A percentile compares a stretch with the other conserved stretches of the same genome.
Conservation (phyloP, 179 eudicot species). For the Drosera spatulata region DNA sequence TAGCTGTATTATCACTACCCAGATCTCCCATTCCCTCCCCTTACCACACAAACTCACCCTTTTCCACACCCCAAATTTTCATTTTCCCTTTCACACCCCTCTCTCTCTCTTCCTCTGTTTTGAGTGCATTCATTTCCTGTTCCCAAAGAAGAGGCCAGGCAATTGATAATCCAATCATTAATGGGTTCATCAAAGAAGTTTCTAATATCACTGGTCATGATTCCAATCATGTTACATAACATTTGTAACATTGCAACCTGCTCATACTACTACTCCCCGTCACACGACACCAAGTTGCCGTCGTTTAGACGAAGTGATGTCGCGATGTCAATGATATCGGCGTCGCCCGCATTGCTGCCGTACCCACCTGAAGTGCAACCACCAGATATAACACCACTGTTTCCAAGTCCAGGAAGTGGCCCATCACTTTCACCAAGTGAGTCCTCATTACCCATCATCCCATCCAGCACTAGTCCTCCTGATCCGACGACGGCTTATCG, state of each 20-base stretch:
- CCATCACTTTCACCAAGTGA: conserved; percentile 33
- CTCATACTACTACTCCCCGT: too few relatives aligned
- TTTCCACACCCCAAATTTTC: too few relatives aligned
- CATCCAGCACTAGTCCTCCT: conserved; percentile 75
- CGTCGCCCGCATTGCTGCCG: conserved; percentile 58
- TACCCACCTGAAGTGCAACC: conserved; percentile 31
- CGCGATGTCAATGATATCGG: conserved; percentile 38
- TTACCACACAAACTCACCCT: too few relatives aligned
- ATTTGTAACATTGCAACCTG: neutral
- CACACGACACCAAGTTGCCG: too few relatives aligned
- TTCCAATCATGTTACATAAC: neutral
- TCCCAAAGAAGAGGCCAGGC: neutral
- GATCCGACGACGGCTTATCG: conserved; percentile 18
- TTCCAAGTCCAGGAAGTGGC: conserved; percentile 41
- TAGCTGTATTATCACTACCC: too few relatives aligned
- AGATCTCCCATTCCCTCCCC: too few relatives aligned
- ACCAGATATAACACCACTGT: conserved; percentile 56
- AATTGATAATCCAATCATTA: conserved; percentile 6
- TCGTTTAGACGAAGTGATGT: neutral
- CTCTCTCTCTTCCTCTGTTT: neutral
- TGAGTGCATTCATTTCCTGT: conserved; percentile 5
- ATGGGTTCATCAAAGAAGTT: conserved; percentile 20
- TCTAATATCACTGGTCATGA: neutral
- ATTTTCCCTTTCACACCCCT: conserved; percentile 3
- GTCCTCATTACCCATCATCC: conserved; percentile 51